A percentile compares a stretch with the other conserved stretches of the same genome.
phyloP scores from a whole-genome alignment of 2,329 filamentous ascomycete species.

The Fusarium mexicanum region DNA sequence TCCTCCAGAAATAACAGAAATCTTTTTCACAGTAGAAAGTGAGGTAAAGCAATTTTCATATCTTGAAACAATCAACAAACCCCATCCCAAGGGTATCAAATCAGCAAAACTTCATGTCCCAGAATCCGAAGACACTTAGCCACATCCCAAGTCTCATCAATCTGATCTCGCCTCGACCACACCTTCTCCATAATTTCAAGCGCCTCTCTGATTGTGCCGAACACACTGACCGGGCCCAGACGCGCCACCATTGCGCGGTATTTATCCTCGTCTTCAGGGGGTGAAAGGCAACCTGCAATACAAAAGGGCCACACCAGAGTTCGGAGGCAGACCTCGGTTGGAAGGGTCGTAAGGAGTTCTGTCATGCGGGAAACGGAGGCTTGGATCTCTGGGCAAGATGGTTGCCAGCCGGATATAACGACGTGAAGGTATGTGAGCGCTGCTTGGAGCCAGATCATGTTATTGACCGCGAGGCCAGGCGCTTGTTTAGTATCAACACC shows the following conservation, averaged over 20 bases:
- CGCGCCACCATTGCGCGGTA: conserved; percentile 53
- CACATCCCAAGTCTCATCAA: conserved; percentile 57
- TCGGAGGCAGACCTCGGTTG: conserved; percentile 46
- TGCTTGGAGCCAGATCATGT: conserved; percentile 60
- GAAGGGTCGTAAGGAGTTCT: conserved; percentile 48
- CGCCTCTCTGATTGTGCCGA: conserved; percentile 57
- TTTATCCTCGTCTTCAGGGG: conserved; percentile 52
- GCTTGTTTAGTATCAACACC: conserved; percentile 34
- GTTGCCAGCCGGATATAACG: conserved; percentile 62
- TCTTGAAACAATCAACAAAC: neutral
- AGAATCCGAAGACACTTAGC: conserved; percentile 54
- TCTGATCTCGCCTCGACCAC: conserved; percentile 53
- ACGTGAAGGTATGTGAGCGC: conserved; percentile 59
- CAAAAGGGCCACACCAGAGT: conserved; percentile 55
- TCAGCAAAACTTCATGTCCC: conserved; percentile 52
- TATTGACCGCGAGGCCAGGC: conserved; percentile 42
- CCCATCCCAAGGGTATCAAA: conserved; percentile 45
- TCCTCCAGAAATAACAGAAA: neutral
- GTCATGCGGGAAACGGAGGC: conserved; percentile 47
- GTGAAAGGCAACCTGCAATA: conserved; percentile 54
- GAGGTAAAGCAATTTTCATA: neutral
- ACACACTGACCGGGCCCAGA: conserved; percentile 56
- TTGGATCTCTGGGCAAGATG: conserved; percentile 54
- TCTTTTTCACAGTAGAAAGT: neutral
- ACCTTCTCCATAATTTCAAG: conserved; percentile 58